Base-by-base conservation (phyloP, 805 yeast genomes). In the Candida hungchunana region DNA sequence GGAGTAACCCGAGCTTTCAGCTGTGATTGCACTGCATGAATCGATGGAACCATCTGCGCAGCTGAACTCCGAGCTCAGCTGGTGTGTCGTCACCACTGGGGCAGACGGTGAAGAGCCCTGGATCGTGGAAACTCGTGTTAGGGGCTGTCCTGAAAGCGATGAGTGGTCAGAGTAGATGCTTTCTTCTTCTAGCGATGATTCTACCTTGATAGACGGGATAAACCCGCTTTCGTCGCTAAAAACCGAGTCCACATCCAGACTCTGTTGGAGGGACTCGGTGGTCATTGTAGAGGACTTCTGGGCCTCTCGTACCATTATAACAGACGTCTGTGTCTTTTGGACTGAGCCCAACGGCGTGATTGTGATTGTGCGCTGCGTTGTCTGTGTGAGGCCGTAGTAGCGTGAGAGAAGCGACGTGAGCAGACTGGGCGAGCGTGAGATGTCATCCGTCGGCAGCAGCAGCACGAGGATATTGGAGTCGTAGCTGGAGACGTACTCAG, bases 141-240 rank as follows among this genome's bases (percentile, higher is more conserved):
- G 31, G 3, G 44, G 33, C 7, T 29, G 34, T 3, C 43, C 40
- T 3, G 42, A 30, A 6, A 38, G 15, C 11, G 44, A 29, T 2
- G 44, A 37, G 21, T 24, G 30, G 4, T 26, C 13, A 3, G 39
- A 29, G 31, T 28, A 31, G 17, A 31, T 26, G 21, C 42, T 32
- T 10, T 30, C 32, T 6, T 30, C 32, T 16, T 30, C 26, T 14
- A 21, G 11, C 9, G 12, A 21, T 12, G 24, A 21, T 18, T 21
- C 9, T n/a, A 21, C 11, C 6, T 21, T n/a, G 3, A 31, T 14
- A 7, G 50, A 43, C 9, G 51, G 48, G 2, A 43, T 32, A 32
- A 43, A 47, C 7, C 47, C 44, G 13, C 39, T 17, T 24, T 45
- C 49, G 4, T 41, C 49, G 16, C 47, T 36, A 9, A 43, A 25